These are phyloP conservation scores for Circinella umbellata DNA, from an alignment of 371 early-diverging fungal species.

Conservation along the genomic window DNA sequence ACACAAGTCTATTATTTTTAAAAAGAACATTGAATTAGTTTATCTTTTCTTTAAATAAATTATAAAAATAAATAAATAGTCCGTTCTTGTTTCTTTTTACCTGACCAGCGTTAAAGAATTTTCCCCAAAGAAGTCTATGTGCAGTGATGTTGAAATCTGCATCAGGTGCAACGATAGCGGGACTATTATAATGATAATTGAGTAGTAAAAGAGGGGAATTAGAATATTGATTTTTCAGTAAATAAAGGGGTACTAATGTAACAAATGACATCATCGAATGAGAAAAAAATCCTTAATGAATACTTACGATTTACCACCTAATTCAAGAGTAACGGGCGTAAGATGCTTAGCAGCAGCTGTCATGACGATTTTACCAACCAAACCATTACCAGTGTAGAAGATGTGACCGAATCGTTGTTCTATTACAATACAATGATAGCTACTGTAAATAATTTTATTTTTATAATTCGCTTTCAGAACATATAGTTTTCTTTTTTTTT, in stretches of 20 bases:
- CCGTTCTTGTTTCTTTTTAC: slow-evolving; percentile 27
- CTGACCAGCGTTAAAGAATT: slow-evolving; percentile 81
- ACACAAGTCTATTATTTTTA: slow-evolving; percentile 71
- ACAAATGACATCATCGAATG: no score
- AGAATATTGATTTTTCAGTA: no score
- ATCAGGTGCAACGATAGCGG: slow-evolving; percentile 75
- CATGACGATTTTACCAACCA: slow-evolving; percentile 81
- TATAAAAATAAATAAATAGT: no score
- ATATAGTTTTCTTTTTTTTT: no score
- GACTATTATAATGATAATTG: slow-evolving; percentile 36
- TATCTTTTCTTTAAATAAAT: background rate
- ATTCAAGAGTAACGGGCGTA: slow-evolving; percentile 83
- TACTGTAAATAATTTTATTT: no score
- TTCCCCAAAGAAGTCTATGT: slow-evolving; percentile 77
- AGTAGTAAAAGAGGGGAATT: background rate
- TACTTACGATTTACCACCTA: slow-evolving; percentile 81
- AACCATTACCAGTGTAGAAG: slow-evolving; percentile 90
- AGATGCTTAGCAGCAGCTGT: slow-evolving; percentile 77
- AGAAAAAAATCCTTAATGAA: no score
- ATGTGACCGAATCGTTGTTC: slow-evolving; percentile 82
- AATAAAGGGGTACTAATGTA: no score
- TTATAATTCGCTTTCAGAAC: no score
- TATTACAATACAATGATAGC: slow-evolving; percentile 2
- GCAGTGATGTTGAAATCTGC: slow-evolving; percentile 71
- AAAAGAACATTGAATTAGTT: no score